Conservation (phyloP, 164 flowering plant species). For the Sextonia rubra region DNA sequence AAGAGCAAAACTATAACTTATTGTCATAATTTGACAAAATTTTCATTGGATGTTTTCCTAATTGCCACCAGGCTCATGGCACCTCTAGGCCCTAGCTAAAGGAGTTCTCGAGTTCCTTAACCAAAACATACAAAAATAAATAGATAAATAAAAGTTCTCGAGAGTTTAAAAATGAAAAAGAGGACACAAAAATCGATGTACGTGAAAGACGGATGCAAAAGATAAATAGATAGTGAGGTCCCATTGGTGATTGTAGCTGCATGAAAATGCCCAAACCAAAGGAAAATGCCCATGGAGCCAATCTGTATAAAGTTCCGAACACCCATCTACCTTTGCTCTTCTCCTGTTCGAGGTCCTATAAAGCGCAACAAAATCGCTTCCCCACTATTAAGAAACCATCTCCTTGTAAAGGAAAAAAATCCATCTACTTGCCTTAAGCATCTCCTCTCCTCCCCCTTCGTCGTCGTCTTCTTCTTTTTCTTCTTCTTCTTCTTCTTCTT, state of each 20-base stretch:
- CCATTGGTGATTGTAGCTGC: slow-evolving; percentile 4
- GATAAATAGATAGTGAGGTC: slow-evolving; percentile 1
- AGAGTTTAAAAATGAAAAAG: not conserved
- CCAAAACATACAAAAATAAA: too few relatives aligned
- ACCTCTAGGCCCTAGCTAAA: not conserved
- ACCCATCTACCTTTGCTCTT: slow-evolving; percentile 42
- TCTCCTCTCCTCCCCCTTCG: slow-evolving; percentile 5
- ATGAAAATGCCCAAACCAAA: slow-evolving; percentile 26
- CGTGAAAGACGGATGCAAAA: not conserved
- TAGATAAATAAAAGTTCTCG: not conserved
- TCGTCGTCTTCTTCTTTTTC: slow-evolving; percentile 1
- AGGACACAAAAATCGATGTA: not conserved
- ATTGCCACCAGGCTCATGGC: not conserved
- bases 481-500: too few relatives aligned
- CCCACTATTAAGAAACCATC: slow-evolving; percentile 44
- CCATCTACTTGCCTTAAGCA: slow-evolving; percentile 7
- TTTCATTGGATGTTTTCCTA: not conserved
- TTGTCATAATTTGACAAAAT: not conserved
- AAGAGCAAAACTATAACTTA: not conserved
- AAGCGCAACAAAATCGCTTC: slow-evolving; percentile 44
- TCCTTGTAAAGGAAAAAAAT: slow-evolving; percentile 6
- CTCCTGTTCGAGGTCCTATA: slow-evolving; percentile 33
- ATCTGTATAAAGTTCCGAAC: slow-evolving; percentile 39
- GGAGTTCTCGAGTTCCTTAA: not conserved
- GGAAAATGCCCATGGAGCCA: not conserved